Percentiles rank a stretch among this genome's conserved stretches.
Evolutionary conservation across 306 rosid species (phyloP).

Genomic region (Gastrolobium bilobum): DNA sequence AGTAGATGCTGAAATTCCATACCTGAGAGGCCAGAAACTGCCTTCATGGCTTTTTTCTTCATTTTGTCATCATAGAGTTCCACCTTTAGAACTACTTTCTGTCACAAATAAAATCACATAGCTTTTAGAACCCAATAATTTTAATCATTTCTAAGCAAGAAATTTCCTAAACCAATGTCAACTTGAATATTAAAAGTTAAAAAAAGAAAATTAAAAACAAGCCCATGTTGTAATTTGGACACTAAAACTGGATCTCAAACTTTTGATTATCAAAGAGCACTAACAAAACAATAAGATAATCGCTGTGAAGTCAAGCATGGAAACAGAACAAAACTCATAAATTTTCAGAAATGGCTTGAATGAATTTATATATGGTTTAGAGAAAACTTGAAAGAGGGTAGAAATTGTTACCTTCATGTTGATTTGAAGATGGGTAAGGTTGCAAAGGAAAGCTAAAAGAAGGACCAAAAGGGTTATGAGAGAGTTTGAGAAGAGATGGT

Average conservation of each 20-base stretch:
- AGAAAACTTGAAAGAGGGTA: not conserved
- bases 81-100: slow-evolving; percentile 76
- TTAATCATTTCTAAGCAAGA: slow-evolving; percentile 17
- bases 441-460: not conserved
- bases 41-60: slow-evolving; percentile 71
- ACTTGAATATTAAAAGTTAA: not conserved
- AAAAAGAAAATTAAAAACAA: not conserved
- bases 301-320: not conserved
- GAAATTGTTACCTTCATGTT: slow-evolving; percentile 49
- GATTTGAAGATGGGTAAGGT: slow-evolving; percentile 23
- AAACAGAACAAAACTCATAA: not conserved
- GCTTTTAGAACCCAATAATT: not conserved
- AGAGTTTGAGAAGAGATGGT: not conserved
- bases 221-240: not conserved
- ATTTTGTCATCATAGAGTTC: slow-evolving; percentile 57
- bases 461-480: not conserved
- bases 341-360: not conserved
- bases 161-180: not conserved
- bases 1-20: not conserved
- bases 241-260: slow-evolving; percentile 10
- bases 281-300: no score
- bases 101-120: slow-evolving; percentile 40
- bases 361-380: not conserved
- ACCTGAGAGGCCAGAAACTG: slow-evolving; percentile 79
- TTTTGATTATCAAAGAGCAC: not conserved